A percentile compares a stretch with the other conserved stretches of the same genome.
Conservation (phyloP, 495 filamentous ascomycete genomes). For the Evernia prunastri region DNA sequence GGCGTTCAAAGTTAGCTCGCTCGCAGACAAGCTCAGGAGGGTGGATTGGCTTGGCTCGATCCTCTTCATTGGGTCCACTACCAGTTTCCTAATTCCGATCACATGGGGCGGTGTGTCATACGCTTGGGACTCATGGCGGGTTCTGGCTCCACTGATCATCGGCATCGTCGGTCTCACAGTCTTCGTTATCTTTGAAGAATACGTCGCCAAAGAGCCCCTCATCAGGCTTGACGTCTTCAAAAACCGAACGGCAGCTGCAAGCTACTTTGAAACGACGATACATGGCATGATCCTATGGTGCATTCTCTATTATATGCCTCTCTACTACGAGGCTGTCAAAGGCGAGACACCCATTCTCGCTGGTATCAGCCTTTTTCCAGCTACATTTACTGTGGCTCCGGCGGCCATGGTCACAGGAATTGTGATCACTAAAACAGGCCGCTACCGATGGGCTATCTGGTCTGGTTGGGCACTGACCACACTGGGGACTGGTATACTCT, state of each 20-base stretch:
- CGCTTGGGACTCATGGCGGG: conserved; percentile 45
- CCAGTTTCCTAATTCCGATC: conserved; percentile 26
- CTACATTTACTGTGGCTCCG: conserved; percentile 47
- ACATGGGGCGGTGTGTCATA: conserved; percentile 51
- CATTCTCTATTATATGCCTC: conserved; percentile 55
- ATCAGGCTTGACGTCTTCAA: conserved; percentile 43
- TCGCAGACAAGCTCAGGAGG: conserved; percentile 39
- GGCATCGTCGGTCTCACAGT: conserved; percentile 42
- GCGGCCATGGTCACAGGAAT: conserved; percentile 45
- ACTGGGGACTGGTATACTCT: conserved; percentile 44
- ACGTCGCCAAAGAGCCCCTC: conserved; percentile 39
- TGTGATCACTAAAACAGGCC: conserved; percentile 42
- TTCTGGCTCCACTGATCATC: conserved; percentile 52
- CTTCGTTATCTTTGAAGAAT: conserved; percentile 45
- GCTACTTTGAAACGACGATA: conserved; percentile 42
- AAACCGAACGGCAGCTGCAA: conserved; percentile 38
- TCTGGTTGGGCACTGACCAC: conserved; percentile 48
- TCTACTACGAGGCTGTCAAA: conserved; percentile 59
- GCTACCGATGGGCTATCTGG: conserved; percentile 51
- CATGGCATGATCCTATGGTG: conserved; percentile 49
- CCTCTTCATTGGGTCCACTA: conserved; percentile 41
- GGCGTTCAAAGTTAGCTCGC: conserved; percentile 34
- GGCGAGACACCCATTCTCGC: conserved; percentile 47
- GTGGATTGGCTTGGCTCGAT: conserved; percentile 57
- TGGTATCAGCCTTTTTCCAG: conserved; percentile 55